Base-by-base conservation (phyloP, 2,329 filamentous ascomycete genomes). In the Hymenoscyphus fructigenus region DNA sequence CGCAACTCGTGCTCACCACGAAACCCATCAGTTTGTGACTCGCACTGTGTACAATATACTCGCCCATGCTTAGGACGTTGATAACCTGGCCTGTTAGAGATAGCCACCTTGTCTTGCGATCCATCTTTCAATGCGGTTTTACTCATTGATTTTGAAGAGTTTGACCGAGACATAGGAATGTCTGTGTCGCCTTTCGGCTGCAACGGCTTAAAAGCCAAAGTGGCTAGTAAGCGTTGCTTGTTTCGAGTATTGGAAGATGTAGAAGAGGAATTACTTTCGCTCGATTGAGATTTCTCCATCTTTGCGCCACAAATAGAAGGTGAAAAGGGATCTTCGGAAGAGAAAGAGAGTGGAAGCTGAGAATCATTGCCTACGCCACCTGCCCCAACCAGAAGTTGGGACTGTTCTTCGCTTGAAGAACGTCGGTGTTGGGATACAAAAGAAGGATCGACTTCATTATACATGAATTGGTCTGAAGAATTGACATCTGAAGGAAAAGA, bases 1-100 rank as follows among this genome's bases (percentile, higher is more conserved):
- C 89, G 83, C 59, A 93, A 82, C 76, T 97, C 93, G 76, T 97
- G 93, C 63, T 96, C 92, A 65, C 93, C 93, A 57, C 93, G 89
- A 76, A 97, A 97, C 5, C 93, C 93, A 66, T 93, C 89, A 2
- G 91, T 91, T 66, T 94, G 88, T 72, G 92, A 91, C 69, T 89
- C 88, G 79, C 93, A 97, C 71, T 90, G 85, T 20, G 82, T 81
- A 77, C 93, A 97, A 56, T 64, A 67, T 10, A 74, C 72, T 57
- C 73, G 72, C 63, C 73, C 71, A 65, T 76, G 75, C 59, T 74
- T 74, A 26, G 75, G 75, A 62, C 75, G 73, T 67, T 75, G 72
- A 65, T 77, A 77, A 61, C 69, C 68, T 58, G 69, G 65, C 65
- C 75, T 76, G 2, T 36, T 36, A n/a, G 73, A 69, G 38, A 76